Conservation (phyloP, 208 protist species). For the Leishmania tarentolae region DNA sequence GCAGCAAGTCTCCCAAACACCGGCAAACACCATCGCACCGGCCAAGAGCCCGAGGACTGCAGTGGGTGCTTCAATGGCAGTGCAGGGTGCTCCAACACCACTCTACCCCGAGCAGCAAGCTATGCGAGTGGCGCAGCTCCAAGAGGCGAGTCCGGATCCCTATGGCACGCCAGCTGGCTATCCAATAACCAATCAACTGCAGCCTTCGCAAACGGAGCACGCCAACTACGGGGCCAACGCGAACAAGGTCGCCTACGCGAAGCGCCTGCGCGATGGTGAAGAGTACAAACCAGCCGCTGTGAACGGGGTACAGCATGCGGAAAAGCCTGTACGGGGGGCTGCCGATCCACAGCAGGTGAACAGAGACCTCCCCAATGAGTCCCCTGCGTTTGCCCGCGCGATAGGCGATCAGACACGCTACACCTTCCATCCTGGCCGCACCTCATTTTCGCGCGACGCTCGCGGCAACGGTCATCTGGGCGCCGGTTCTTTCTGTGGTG, state of each 20-base stretch:
- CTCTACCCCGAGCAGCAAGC: background rate
- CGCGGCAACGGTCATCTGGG: constrained; percentile 13
- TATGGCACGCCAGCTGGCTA: background rate
- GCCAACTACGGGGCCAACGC: constrained; percentile 27
- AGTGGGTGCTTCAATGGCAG: background rate
- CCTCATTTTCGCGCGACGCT: constrained; percentile 30
- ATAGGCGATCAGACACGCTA: constrained; percentile 24
- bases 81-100: background rate
- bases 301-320: constrained; percentile 23
- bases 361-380: constrained; percentile 28
- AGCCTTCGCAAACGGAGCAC: background rate
- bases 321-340: constrained; percentile 21
- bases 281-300: constrained; percentile 14
- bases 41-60: background rate
- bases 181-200: background rate
- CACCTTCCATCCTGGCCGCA: constrained; percentile 33
- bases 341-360: constrained; percentile 32
- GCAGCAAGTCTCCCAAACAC: background rate
- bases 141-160: background rate
- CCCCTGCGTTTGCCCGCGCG: constrained; percentile 15
- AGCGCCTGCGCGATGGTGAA: constrained; percentile 37
- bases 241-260: constrained; percentile 39
- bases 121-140: background rate
- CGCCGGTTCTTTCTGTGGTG: constrained; percentile 19
- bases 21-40: background rate